Evolutionary conservation across 1,139 yeast genomes (phyloP).

Genomic region (Saccharomyces hybrid): DNA sequence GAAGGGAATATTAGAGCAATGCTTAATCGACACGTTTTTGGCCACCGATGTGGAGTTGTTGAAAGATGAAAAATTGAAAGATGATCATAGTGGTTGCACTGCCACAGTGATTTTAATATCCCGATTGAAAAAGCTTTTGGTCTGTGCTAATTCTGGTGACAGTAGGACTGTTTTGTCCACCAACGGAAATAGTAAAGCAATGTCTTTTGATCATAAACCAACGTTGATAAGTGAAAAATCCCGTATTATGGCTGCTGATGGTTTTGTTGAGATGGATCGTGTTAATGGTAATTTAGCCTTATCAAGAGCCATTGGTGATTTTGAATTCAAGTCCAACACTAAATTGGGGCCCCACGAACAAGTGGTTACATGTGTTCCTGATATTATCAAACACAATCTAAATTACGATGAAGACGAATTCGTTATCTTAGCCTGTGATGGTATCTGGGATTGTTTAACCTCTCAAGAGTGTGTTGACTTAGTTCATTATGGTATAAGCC

Average conservation of each 20-base stretch:
- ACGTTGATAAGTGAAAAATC: slow-evolving; percentile 89
- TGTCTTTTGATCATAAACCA: slow-evolving; percentile 95
- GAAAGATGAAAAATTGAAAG: slow-evolving; percentile 47
- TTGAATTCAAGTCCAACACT: slow-evolving; percentile 77
- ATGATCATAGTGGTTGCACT: slow-evolving; percentile 93
- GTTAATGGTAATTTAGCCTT: slow-evolving; percentile 96
- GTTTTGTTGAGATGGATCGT: slow-evolving; percentile 92
- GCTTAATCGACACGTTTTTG: slow-evolving; percentile 77
- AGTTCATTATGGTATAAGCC: slow-evolving; percentile 82
- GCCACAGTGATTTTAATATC: slow-evolving; percentile 76
- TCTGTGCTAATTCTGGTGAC: slow-evolving; percentile 93
- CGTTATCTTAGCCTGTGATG: slow-evolving; percentile 90
- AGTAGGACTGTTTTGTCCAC: slow-evolving; percentile 86
- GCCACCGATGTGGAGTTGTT: slow-evolving; percentile 78
- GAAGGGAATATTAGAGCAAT: slow-evolving; percentile 52
- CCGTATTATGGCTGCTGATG: slow-evolving; percentile 92
- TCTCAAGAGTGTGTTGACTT: slow-evolving; percentile 92
- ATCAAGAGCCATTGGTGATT: slow-evolving; percentile 95
- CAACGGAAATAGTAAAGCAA: slow-evolving; percentile 78
- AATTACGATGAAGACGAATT: slow-evolving; percentile 71
- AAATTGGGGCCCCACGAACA: slow-evolving; percentile 91
- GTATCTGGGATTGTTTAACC: slow-evolving; percentile 96
- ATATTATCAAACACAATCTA: slow-evolving; percentile 68
- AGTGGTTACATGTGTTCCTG: slow-evolving; percentile 91
- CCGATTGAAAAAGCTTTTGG: slow-evolving; percentile 31